Evolutionary conservation across 306 rosid genomes (phyloP).

Genomic region (Ammopiptanthus mongolicus): DNA sequence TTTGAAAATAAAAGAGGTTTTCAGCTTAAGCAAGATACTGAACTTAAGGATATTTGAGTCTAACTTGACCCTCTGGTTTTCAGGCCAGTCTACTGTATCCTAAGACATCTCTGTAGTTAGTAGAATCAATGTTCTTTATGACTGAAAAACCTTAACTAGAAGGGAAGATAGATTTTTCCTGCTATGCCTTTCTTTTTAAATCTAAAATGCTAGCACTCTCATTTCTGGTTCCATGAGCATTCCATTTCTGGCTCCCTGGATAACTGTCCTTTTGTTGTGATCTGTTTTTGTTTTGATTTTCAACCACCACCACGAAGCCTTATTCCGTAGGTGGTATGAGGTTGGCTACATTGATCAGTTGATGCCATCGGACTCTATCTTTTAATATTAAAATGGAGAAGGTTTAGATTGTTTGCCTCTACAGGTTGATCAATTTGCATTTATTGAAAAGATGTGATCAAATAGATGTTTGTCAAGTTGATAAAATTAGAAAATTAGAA

Average conservation of each 20-base stretch:
- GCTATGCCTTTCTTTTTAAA: background rate
- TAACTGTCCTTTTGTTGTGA: background rate
- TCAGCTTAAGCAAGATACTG: background rate
- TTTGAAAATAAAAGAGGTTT: background rate
- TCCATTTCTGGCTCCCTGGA: background rate
- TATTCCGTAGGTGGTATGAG: background rate
- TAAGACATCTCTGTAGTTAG: background rate
- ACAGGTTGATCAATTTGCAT: background rate
- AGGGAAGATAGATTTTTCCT: background rate
- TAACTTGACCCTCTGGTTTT: background rate
- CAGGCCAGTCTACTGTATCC: background rate
- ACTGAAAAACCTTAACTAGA: background rate
- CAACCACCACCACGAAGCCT: background rate
- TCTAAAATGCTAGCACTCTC: background rate
- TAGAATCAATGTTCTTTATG: background rate
- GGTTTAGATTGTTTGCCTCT: slow-evolving; percentile 6
- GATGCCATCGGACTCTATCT: background rate
- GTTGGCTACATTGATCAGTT: background rate
- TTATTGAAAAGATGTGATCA: background rate
- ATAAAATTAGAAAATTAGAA: background rate
- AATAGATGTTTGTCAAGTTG: background rate
- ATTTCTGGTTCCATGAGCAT: background rate
- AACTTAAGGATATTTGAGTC: background rate
- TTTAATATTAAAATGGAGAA: background rate
- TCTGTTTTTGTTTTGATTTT: background rate